Base-by-base conservation (phyloP, 2,329 filamentous ascomycete species). In the Elsinoe australis region DNA sequence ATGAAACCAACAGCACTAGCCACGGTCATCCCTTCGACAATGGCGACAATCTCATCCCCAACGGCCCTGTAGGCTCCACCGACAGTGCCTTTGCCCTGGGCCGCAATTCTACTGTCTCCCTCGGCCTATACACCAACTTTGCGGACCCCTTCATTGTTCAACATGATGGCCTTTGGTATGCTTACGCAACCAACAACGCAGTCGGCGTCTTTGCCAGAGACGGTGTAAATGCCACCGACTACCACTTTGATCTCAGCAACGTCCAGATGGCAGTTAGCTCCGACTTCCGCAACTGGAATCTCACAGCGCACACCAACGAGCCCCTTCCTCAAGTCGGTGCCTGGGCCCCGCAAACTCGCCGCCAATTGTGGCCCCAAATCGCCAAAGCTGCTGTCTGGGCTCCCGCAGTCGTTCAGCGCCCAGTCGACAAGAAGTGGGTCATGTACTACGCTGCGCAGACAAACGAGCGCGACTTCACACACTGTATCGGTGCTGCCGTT, bases 251-350 rank as follows among this genome's bases (percentile, higher is more conserved):
- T 4, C 39, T 50, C 4, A 56, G 55, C 24, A 63, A 64, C 26
- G 57, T 69, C 8, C 66, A 68, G 45, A 51, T 68, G n/a, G 66
- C 66, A 4, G 63, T 58, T 3, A 66, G 64, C 3, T 51, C 39
- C 1, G 55, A 68, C 51, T 67, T 68, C 53, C 22, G 55, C 3
- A 57, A 57, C 28, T 67, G 64, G 63, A 58, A 49, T 0, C 44
- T 65, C 12, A 52, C 53, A 9, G 47, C 58, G 19, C 52, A 57
- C 1, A 39, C 44, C 4, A 44, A 56, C 22, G 61, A 66, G 39
- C 61, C 62, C 1, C 54, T 67, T 2, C 61, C 63, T n/a, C 48
- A 49, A 1, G 22, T 52, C 15, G 59, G 59, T 14, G 41, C 32
- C 2, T 62, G 59, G 59, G 55, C 52, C 12, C 35, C 47, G 8